Base-by-base conservation (phyloP, 2,329 filamentous ascomycete species). In the Pseudohalonectria lignicola region DNA sequence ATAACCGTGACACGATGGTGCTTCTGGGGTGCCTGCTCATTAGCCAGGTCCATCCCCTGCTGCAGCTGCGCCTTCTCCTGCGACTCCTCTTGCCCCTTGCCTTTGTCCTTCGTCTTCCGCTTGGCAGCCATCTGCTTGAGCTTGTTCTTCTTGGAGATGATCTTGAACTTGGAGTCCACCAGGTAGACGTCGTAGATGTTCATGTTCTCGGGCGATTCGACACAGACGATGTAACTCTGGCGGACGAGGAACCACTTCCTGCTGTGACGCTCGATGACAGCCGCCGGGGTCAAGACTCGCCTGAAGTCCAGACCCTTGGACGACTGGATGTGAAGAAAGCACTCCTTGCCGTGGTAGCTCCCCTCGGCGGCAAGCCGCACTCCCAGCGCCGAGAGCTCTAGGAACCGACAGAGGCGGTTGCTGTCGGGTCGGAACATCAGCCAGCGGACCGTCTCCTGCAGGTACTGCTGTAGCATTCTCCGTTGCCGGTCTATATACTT, bases 191-290 rank as follows among this genome's bases (percentile, higher is more conserved):
- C 93, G 56, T 94, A 95, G 25, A 96, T 93, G 52, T 94, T 90
- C 83, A 96, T 94, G 50, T 94, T 94, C 56, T 96, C 90, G 0
- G 92, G 92, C 0, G 92, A 95, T 55, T 96, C 90, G n/a, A 96
- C 88, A 49, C 90, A 95, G 32, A 94, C 90, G 42, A 98, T 81
- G 53, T 98, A 98, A 63, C 87, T 96, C 59, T 96, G 88, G 37
- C 92, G 74, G n/a, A 98, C 87, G 16, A 96, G 68, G 55, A 98
- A 98, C 92, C 92, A 98, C 57, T 95, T 95, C 15, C 87, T 86
- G 43, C 78, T 82, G 59, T 95, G 88, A 11, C 87, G 76, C 37
- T 79, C 77, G 53, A 87, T 84, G 45, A 94, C 72, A 50, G 87
- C 79, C 37, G 76, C 70, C 0, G 86, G 86, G 3, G 80, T 87